phyloP scores from a whole-genome alignment of 2,329 filamentous ascomycete species.

The Geosmithia putterillii region DNA sequence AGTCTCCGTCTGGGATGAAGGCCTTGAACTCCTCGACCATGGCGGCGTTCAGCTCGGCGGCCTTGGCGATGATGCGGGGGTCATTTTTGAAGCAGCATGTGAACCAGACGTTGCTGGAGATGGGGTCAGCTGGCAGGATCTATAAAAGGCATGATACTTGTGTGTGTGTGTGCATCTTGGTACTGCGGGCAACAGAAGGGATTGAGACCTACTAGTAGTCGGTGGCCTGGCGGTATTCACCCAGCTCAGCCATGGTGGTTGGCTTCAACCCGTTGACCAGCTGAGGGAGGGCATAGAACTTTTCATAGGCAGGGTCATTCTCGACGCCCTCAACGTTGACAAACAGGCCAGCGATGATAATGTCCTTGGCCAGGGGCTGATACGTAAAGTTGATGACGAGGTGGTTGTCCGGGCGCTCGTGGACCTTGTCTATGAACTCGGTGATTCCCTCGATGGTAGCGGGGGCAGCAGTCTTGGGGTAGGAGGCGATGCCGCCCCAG shows the following conservation, averaged over 20 bases:
- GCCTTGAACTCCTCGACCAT: constrained; percentile 3
- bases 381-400: not conserved
- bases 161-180: not conserved
- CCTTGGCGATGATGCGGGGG: constrained; percentile 4
- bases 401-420: not conserved
- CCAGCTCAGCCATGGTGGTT: not conserved
- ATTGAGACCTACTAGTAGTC: not conserved
- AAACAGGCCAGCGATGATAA: not conserved
- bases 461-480: not conserved
- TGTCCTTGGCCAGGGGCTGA: not conserved
- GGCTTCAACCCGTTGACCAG: not conserved
- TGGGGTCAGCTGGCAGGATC: not conserved
- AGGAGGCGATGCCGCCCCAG: not conserved
- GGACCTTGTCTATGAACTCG: not conserved
- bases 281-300: not conserved
- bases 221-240: not conserved
- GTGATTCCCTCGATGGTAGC: not conserved
- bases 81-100: constrained; percentile 8
- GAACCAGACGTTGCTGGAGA: constrained; percentile 3
- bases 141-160: no score
- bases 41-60: constrained; percentile 4
- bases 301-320: not conserved
- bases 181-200: not conserved
- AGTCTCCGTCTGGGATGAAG: constrained; percentile 1
- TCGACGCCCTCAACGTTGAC: not conserved